These are phyloP conservation scores for Metarhizium album DNA, from an alignment of 2,329 filamentous ascomycete genomes.

Conservation along the genomic window DNA sequence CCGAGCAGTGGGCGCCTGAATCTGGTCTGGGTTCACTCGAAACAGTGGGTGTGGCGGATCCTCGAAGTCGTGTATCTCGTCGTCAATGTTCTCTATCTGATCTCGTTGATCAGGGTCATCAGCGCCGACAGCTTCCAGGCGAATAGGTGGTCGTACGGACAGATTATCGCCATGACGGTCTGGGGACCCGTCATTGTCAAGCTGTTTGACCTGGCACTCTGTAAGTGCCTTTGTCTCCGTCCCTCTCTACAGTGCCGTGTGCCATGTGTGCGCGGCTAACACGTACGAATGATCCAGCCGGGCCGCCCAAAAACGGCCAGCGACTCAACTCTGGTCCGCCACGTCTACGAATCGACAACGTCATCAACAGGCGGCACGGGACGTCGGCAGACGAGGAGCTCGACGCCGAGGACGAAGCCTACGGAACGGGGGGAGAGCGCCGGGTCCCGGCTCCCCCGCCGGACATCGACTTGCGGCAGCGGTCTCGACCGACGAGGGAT, in stretches of 20 bases:
- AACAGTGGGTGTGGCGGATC: conserved; percentile 23
- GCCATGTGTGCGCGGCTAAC: conserved; percentile 12
- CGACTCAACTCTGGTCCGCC: conserved; percentile 26
- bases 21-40: conserved; percentile 18
- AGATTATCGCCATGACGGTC: conserved; percentile 28
- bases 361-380: conserved; percentile 23
- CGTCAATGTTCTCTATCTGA: conserved; percentile 28
- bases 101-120: conserved; percentile 25
- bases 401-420: not conserved
- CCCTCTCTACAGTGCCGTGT: not conserved
- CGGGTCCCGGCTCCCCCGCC: not conserved
- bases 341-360: conserved; percentile 27
- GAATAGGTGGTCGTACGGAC: conserved; percentile 26
- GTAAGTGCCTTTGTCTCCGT: conserved; percentile 14
- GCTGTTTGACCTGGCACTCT: conserved; percentile 26
- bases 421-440: not conserved
- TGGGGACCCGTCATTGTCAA: conserved; percentile 30
- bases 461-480: not conserved
- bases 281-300: conserved; percentile 14
- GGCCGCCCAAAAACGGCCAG: conserved; percentile 26
- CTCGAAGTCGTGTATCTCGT: conserved; percentile 25
- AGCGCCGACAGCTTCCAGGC: conserved; percentile 24
- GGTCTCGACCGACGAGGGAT: not conserved
- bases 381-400: conserved; percentile 8
- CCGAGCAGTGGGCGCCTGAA: conserved; percentile 17